Evolutionary conservation across 2,329 filamentous ascomycete species (phyloP).

Genomic region (Phialophora verrucosa): DNA sequence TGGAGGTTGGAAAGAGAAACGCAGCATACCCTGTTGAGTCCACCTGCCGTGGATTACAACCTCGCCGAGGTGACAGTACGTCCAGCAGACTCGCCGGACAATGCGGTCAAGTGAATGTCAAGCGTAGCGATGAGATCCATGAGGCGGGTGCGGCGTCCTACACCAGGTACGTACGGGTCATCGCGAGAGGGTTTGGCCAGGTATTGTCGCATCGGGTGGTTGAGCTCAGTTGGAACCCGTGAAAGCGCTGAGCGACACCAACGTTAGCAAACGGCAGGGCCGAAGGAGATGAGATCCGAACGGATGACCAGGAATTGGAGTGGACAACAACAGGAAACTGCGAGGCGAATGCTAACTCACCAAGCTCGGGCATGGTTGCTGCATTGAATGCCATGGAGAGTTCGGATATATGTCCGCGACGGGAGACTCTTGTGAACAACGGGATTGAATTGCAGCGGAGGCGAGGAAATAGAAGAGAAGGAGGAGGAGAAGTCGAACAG

Average conservation of each 20-base stretch:
- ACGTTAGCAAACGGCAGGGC: neutral
- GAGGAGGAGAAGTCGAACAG: neutral
- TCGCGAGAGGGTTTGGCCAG: neutral
- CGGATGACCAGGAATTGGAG: neutral
- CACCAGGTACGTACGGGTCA: slow-evolving; percentile 3
- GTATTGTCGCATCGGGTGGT: slow-evolving; percentile 3
- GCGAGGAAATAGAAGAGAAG: neutral
- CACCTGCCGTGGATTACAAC: neutral
- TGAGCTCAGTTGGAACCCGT: neutral
- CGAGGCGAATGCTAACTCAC: slow-evolving; percentile 1
- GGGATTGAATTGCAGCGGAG: neutral
- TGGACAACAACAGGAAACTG: neutral
- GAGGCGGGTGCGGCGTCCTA: neutral
- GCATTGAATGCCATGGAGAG: neutral
- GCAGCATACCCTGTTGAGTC: neutral
- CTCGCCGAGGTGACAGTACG: neutral
- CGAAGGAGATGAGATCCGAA: neutral
- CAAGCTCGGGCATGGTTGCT: neutral
- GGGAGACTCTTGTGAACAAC: neutral
- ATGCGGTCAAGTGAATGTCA: neutral
- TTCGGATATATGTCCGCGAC: neutral
- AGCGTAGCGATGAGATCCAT: neutral
- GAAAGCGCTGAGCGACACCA: neutral
- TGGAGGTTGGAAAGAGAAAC: neutral
- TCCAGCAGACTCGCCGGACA: neutral